These are phyloP conservation scores for Flueggea neowawraea DNA, from an alignment of 441 rosid genomes.

Conservation along the genomic window DNA sequence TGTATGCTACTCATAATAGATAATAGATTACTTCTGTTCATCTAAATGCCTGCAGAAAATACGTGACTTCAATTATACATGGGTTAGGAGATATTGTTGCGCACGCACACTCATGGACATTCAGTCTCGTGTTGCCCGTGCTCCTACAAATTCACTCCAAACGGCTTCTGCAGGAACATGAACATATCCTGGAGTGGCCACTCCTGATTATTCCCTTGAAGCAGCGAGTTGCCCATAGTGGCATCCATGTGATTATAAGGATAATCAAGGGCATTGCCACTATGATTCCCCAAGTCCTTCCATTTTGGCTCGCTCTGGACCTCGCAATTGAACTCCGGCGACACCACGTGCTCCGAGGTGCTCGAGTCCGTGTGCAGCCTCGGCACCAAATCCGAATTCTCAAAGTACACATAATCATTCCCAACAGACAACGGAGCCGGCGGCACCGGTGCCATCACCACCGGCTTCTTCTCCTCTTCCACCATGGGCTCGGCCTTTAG, in stretches of 20 bases:
- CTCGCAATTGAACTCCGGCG: slow-evolving; percentile 76
- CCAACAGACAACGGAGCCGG: slow-evolving; percentile 18
- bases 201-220: slow-evolving; percentile 43
- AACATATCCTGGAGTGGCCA: slow-evolving; percentile 30
- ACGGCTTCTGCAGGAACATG: no score
- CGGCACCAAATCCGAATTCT: slow-evolving; percentile 80
- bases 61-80: slow-evolving; percentile 89
- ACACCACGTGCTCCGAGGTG: slow-evolving; percentile 78
- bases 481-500: slow-evolving; percentile 8
- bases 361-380: slow-evolving; percentile 76
- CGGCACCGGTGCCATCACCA: slow-evolving; percentile 21
- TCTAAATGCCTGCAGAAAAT: slow-evolving; percentile 61
- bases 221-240: slow-evolving; percentile 27
- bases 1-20: no score
- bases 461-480: slow-evolving; percentile 47
- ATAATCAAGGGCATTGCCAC: slow-evolving; percentile 21
- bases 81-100: slow-evolving; percentile 98
- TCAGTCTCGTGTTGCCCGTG: no score
- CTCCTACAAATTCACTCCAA: no score
- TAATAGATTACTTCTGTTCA: background rate
- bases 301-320: slow-evolving; percentile 80
- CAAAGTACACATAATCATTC: slow-evolving; percentile 39
- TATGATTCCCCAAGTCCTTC: slow-evolving; percentile 42
- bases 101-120: no score
- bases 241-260: slow-evolving; percentile 53